Evolutionary conservation across 129 eudicot genomes (phyloP).

Genomic region (Flaveria linearis): DNA sequence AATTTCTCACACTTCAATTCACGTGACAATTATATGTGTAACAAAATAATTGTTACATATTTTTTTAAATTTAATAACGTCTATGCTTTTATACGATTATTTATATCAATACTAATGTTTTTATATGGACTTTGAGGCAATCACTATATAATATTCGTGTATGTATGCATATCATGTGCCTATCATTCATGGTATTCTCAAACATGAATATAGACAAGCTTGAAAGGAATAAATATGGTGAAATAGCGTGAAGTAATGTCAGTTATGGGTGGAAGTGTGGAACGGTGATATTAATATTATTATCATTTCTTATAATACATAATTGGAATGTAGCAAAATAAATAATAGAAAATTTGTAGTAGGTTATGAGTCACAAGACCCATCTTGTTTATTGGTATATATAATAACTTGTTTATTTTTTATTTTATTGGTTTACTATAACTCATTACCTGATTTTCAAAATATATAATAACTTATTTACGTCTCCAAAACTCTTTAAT

Average conservation of each 20-base stretch:
- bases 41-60: not conserved
- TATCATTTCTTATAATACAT: too few relatives aligned
- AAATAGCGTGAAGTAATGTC: constrained; percentile 21
- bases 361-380: constrained; percentile 39
- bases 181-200: not conserved
- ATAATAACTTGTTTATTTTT: too few relatives aligned
- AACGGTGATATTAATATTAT: too few relatives aligned
- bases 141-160: not conserved
- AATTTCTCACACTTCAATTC: not conserved
- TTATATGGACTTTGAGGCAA: not conserved
- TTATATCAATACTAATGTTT: not conserved
- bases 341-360: constrained; percentile 11
- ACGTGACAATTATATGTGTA: not conserved
- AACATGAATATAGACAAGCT: constrained; percentile 15
- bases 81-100: not conserved
- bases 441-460: too few relatives aligned
- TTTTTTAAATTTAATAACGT: not conserved
- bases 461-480: too few relatives aligned
- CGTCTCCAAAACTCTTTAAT: too few relatives aligned
- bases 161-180: not conserved
- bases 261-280: not conserved
- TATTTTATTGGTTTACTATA: too few relatives aligned
- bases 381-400: not conserved
- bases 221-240: constrained; percentile 19
- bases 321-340: too few relatives aligned